These are phyloP conservation scores for Rhizopogon vesiculosus DNA, from an alignment of 768 basidiomycete genomes.

Conservation along the genomic window DNA sequence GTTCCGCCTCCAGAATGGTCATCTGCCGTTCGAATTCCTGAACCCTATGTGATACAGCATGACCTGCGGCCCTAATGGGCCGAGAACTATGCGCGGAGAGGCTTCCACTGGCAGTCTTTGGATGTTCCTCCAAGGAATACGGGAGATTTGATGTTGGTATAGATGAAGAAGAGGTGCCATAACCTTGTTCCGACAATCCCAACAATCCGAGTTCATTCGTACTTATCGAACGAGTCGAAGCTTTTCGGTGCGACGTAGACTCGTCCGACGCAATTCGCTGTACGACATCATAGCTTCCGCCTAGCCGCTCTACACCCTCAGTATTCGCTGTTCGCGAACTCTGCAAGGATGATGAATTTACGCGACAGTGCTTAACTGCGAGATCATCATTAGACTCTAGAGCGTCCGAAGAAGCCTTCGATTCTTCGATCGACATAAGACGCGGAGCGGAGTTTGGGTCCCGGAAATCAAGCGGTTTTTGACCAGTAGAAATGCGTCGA, in stretches of 20 bases:
- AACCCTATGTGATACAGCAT: constrained; percentile 45
- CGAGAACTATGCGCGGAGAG: not conserved
- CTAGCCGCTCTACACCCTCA: constrained; percentile 62
- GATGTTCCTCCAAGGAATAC: not conserved
- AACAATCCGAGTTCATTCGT: constrained; percentile 15
- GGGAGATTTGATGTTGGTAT: constrained; percentile 1
- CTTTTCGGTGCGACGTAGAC: constrained; percentile 18
- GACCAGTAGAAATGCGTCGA: constrained; percentile 39
- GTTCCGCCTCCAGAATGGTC: constrained; percentile 47
- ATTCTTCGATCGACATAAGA: constrained; percentile 55
- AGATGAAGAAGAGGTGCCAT: constrained; percentile 12
- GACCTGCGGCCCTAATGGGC: constrained; percentile 7
- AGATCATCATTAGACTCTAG: constrained; percentile 10
- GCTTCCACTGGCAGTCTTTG: not conserved
- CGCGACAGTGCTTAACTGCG: constrained; percentile 24
- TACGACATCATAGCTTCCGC: constrained; percentile 64
- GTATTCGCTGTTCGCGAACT: constrained; percentile 64
- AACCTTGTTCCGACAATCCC: constrained; percentile 3
- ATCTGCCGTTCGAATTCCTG: constrained; percentile 53
- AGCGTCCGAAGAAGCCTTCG: constrained; percentile 10
- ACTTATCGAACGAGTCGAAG: constrained; percentile 21
- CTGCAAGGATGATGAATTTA: constrained; percentile 43
- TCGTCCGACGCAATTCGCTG: constrained; percentile 39
- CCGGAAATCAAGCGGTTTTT: constrained; percentile 49
- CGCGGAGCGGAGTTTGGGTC: constrained; percentile 78